Percentiles rank a stretch among this genome's conserved stretches.
Conservation (phyloP, 1,139 yeast species). For the Hansenula lynferdii region DNA sequence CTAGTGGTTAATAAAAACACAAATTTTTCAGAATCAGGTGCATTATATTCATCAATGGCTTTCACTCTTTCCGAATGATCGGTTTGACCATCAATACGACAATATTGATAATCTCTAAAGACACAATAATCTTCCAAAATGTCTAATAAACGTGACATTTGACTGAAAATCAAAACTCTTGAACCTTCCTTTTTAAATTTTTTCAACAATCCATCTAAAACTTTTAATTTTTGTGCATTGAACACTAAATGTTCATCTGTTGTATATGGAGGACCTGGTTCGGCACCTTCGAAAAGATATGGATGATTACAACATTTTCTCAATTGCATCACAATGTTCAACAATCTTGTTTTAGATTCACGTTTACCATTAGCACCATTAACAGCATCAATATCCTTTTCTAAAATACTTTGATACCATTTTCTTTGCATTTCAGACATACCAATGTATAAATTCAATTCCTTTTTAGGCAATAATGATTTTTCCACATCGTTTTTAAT, state of each 20-base stretch:
- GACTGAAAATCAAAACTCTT: conserved; percentile 72
- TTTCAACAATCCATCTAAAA: conserved; percentile 61
- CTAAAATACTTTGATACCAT: conserved; percentile 73
- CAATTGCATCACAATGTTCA: conserved; percentile 79
- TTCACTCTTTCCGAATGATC: conserved; percentile 71
- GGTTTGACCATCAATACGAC: conserved; percentile 80
- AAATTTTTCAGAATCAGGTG: conserved; percentile 64
- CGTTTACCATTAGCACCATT: conserved; percentile 75
- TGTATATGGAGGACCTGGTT: conserved; percentile 83
- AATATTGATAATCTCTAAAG: conserved; percentile 62
- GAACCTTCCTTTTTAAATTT: conserved; percentile 65
- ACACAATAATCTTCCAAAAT: conserved; percentile 74
- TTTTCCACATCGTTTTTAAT: conserved; percentile 78
- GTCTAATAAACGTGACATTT: conserved; percentile 78
- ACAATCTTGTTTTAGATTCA: conserved; percentile 68
- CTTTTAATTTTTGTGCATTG: conserved; percentile 69
- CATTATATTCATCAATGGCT: conserved; percentile 74
- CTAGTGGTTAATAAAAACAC: conserved; percentile 71
- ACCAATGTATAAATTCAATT: conserved; percentile 64
- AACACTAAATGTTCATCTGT: conserved; percentile 77
- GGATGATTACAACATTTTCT: conserved; percentile 85
- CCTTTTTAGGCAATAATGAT: conserved; percentile 69
- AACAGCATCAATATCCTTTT: conserved; percentile 79
- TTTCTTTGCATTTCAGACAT: conserved; percentile 74
- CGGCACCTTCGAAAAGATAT: conserved; percentile 79